These are phyloP conservation scores for Fusarium vanettenii DNA, from an alignment of 2,329 filamentous ascomycete species.

Conservation along the genomic window DNA sequence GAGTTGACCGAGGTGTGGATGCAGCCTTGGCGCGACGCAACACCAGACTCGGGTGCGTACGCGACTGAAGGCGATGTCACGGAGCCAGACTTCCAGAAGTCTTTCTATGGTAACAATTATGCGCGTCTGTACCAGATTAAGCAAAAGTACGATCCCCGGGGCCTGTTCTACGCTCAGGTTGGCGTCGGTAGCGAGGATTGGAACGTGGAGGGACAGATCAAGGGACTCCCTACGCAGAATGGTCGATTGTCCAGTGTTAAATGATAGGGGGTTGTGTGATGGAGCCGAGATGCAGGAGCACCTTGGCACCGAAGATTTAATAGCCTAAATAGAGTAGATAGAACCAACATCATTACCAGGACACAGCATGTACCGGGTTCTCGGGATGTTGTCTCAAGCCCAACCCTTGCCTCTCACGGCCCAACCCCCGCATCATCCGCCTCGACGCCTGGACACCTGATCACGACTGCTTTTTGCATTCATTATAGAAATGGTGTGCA, in stretches of 20 bases:
- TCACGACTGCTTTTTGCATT: neutral
- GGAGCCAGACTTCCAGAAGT: slow-evolving; percentile 50
- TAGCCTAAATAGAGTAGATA: neutral
- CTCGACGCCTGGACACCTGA: neutral
- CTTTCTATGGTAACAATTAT: slow-evolving; percentile 56
- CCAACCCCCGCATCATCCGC: neutral
- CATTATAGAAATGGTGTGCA: neutral
- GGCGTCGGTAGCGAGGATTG: slow-evolving; percentile 60
- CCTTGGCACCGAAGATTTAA: neutral
- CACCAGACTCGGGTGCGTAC: slow-evolving; percentile 55
- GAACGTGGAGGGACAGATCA: slow-evolving; percentile 30
- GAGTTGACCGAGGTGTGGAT: neutral
- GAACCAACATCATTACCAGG: neutral
- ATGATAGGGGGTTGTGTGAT: neutral
- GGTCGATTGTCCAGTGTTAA: neutral
- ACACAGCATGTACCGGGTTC: neutral
- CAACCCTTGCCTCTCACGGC: neutral
- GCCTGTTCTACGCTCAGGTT: slow-evolving; percentile 56
- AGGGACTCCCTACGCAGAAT: neutral
- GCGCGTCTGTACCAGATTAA: slow-evolving; percentile 51
- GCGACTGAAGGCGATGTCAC: slow-evolving; percentile 55
- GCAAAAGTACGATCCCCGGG: slow-evolving; percentile 55
- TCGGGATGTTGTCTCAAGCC: neutral
- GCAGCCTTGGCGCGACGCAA: slow-evolving; percentile 48
- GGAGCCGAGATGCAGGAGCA: neutral